Evolutionary conservation across 1,284 basidiomycete species (phyloP).

Genomic region (Stereum hirsutum): DNA sequence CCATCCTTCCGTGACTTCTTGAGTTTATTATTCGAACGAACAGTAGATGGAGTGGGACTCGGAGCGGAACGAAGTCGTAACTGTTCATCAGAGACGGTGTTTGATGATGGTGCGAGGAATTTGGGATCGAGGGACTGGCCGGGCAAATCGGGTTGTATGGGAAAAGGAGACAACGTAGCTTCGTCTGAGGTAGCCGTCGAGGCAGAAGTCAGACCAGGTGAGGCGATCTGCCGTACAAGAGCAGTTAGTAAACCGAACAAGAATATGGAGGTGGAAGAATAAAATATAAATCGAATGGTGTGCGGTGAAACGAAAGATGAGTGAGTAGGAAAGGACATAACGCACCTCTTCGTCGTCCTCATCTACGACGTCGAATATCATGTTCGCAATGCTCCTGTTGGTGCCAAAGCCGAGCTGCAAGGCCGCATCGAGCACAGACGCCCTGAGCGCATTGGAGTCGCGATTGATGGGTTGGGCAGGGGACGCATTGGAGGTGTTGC

Average conservation of each 20-base stretch:
- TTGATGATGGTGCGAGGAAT: background rate
- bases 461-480: constrained; percentile 19
- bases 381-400: constrained; percentile 47
- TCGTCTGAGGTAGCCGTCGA: constrained; percentile 28
- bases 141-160: constrained; percentile 4
- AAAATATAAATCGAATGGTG: too few species aligned
- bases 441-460: constrained; percentile 47
- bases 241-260: background rate
- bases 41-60: constrained; percentile 8
- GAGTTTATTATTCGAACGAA: constrained; percentile 20
- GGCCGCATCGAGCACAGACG: constrained; percentile 63
- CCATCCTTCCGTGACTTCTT: constrained; percentile 33
- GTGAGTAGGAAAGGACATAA: constrained; percentile 9
- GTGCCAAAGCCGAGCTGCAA: constrained; percentile 51
- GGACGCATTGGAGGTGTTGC: background rate
- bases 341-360: constrained; percentile 39
- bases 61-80: constrained; percentile 9
- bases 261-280: too few species aligned
- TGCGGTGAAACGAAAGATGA: too few species aligned
- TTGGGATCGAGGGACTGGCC: background rate
- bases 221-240: constrained; percentile 14
- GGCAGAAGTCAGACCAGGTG: constrained; percentile 25
- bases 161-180: constrained; percentile 12
- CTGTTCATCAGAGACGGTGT: background rate
- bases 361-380: constrained; percentile 54